Evolutionary conservation across 441 rosid species (phyloP).

Genomic region (Pelargonium cotyledonis): DNA sequence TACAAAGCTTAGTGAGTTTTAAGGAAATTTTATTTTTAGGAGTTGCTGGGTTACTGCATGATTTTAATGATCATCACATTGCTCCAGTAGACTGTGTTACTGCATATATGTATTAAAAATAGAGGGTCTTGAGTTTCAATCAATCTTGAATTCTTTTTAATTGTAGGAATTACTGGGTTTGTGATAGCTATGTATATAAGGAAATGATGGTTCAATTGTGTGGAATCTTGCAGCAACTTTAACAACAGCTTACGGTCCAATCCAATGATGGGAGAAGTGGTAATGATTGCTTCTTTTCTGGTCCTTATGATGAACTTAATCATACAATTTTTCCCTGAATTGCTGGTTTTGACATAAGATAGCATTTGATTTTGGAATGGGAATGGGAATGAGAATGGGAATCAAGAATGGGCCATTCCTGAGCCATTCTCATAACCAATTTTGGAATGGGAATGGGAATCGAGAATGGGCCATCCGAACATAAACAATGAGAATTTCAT

Average conservation of each 20-base stretch:
- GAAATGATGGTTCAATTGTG: neutral
- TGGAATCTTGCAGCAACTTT: conserved; percentile 20
- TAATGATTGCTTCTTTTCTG: conserved; percentile 15
- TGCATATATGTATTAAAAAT: neutral
- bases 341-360: neutral
- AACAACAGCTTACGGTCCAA: conserved; percentile 15
- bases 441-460: too few species aligned
- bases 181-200: neutral
- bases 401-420: too few species aligned
- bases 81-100: neutral
- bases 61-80: neutral
- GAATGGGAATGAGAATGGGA: too few species aligned
- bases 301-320: neutral
- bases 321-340: neutral
- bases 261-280: conserved; percentile 54
- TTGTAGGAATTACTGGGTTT: neutral
- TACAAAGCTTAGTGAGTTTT: neutral
- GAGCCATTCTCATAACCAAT: too few species aligned
- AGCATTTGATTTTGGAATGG: too few species aligned
- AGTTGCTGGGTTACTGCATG: too few species aligned
- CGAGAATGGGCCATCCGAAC: too few species aligned
- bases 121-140: neutral
- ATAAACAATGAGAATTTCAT: too few species aligned
- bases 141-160: neutral
- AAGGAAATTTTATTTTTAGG: neutral